phyloP scores from a whole-genome alignment of 2,329 filamentous ascomycete genomes.

The Penicillium concentricum region DNA sequence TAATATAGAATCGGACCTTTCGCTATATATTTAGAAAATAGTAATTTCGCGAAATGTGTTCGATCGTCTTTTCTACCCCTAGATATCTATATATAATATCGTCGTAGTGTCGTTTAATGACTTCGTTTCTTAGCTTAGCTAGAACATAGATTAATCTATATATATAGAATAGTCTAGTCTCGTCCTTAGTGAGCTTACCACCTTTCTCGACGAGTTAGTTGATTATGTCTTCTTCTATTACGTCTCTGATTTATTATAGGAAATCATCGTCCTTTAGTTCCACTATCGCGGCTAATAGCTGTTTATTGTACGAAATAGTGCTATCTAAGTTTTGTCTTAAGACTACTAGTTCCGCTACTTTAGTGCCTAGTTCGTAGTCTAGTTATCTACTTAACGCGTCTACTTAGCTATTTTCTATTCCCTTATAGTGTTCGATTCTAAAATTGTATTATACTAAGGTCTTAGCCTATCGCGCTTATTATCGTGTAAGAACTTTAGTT shows the following conservation, averaged over 20 bases:
- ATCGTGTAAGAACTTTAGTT: background rate
- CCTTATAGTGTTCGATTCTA: background rate
- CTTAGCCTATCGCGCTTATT: background rate
- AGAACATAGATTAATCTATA: background rate
- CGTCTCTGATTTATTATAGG: background rate
- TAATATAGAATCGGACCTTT: background rate
- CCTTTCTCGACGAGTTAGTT: background rate
- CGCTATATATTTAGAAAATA: background rate
- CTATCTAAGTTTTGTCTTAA: background rate
- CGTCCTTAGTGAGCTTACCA: background rate
- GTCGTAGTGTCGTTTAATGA: background rate
- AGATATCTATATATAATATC: background rate
- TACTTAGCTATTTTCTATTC: background rate
- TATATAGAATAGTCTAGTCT: background rate
- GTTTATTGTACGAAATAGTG: background rate
- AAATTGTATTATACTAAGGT: background rate
- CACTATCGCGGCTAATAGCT: background rate
- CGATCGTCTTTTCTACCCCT: background rate
- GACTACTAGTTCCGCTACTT: background rate
- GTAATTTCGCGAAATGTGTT: background rate
- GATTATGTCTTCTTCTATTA: background rate
- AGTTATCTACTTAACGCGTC: background rate
- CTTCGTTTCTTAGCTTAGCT: background rate
- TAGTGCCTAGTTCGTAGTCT: background rate
- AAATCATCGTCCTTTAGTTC: background rate